Conservation (phyloP, 1,284 basidiomycete genomes). For the Sanguinoderma infundibulare region DNA sequence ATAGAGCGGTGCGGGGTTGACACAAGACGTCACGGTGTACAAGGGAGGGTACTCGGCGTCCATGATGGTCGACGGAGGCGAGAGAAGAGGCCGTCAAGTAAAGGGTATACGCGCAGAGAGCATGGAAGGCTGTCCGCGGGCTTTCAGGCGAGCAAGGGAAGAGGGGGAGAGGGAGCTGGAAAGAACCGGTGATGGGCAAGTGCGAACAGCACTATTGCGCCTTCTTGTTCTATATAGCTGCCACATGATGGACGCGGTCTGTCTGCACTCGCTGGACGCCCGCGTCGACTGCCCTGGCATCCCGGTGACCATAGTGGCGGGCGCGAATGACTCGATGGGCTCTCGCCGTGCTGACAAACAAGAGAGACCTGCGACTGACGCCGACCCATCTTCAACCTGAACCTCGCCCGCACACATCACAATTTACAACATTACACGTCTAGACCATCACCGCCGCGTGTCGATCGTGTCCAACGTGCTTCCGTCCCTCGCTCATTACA, state of each 20-base stretch:
- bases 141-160: neutral
- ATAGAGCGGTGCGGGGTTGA: conserved; percentile 29
- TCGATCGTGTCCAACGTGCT: neutral
- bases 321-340: conserved; percentile 17
- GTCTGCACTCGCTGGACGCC: neutral
- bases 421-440: no score
- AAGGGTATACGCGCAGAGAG: conserved; percentile 4
- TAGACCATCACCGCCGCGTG: neutral
- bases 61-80: conserved; percentile 8
- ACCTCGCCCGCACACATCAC: neutral
- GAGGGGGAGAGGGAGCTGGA: neutral
- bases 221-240: conserved; percentile 9
- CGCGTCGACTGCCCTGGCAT: no score
- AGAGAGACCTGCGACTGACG: neutral
- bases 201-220: neutral
- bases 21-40: conserved; percentile 15
- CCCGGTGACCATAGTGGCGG: conserved; percentile 19
- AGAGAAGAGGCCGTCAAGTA: neutral
- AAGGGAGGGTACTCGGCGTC: conserved; percentile 23
- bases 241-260: conserved; percentile 18
- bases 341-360: conserved; percentile 1
- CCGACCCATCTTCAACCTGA: neutral
- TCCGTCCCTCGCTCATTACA: neutral
- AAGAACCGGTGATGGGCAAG: conserved; percentile 14
- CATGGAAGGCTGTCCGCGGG: neutral